Conservation (phyloP, 164 flowering plant genomes). For the Dillenia suffruticosa region DNA sequence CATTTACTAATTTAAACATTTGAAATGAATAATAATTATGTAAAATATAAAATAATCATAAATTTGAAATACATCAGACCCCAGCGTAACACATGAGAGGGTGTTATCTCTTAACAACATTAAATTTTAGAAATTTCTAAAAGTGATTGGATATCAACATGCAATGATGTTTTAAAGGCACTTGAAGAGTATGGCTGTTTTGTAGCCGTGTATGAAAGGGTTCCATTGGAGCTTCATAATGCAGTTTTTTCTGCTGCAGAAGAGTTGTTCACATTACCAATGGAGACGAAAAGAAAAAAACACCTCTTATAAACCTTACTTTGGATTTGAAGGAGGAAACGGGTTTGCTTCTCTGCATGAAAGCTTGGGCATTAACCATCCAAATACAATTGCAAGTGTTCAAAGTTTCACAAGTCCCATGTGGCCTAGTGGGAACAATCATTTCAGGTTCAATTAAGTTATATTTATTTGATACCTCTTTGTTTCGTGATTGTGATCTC, state of each 20-base stretch:
- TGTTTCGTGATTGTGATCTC: too few species aligned
- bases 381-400: slow-evolving; percentile 7
- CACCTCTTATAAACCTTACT: slow-evolving; percentile 36
- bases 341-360: slow-evolving; percentile 40
- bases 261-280: slow-evolving; percentile 52
- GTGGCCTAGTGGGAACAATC: slow-evolving; percentile 56
- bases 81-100: too few species aligned
- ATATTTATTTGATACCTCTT: too few species aligned
- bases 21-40: too few species aligned
- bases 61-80: too few species aligned
- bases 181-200: slow-evolving; percentile 55
- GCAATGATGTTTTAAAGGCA: slow-evolving; percentile 32
- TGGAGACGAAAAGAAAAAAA: slow-evolving; percentile 35
- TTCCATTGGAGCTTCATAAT: slow-evolving; percentile 23
- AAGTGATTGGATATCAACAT: slow-evolving; percentile 30
- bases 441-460: slow-evolving; percentile 33
- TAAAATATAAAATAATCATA: too few species aligned
- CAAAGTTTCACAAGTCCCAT: slow-evolving; percentile 17
- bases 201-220: slow-evolving; percentile 33
- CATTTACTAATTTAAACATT: too few species aligned
- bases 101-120: too few species aligned
- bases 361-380: slow-evolving; percentile 44
- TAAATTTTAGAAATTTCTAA: too few species aligned
- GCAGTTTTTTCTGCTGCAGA: slow-evolving; percentile 17
- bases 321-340: slow-evolving; percentile 49